Conservation (phyloP, 352 stramenopile species). For the Globisporangium cylindrosporum region DNA sequence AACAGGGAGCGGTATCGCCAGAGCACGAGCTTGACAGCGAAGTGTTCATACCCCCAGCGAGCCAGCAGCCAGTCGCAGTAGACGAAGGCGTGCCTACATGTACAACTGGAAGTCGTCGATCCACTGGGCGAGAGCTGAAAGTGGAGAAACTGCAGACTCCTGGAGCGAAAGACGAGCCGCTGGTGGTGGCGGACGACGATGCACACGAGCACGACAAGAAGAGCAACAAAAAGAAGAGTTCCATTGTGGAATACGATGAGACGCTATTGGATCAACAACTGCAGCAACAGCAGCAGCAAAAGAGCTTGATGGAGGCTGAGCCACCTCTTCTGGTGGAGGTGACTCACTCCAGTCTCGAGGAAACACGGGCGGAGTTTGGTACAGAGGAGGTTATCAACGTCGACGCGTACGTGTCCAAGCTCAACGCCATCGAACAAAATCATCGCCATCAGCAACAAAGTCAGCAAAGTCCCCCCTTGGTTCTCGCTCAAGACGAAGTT, state of each 20-base stretch:
- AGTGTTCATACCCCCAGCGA: not conserved
- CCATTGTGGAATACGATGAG: not conserved
- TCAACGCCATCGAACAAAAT: not conserved
- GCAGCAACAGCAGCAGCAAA: not conserved
- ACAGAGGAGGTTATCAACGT: constrained; percentile 15
- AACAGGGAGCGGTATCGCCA: not conserved
- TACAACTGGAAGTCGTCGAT: not conserved
- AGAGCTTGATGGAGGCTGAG: not conserved
- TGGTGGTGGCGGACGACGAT: not conserved
- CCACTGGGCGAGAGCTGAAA: not conserved
- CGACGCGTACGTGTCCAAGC: not conserved
- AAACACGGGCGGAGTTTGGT: constrained; percentile 9
- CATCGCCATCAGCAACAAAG: not conserved
- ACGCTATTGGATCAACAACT: too few species aligned
- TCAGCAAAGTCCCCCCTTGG: not conserved
- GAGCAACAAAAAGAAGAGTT: not conserved
- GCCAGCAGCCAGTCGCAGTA: not conserved
- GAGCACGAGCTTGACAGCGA: not conserved
- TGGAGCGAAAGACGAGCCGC: not conserved
- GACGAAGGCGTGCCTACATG: not conserved
- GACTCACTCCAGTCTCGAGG: not conserved
- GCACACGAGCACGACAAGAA: not conserved
- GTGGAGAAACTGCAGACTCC: not conserved
- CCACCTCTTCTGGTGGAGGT: not conserved
- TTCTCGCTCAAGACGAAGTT: not conserved